phyloP scores from a whole-genome alignment of 1,284 basidiomycete genomes.

The Marasmius tenuissimus region DNA sequence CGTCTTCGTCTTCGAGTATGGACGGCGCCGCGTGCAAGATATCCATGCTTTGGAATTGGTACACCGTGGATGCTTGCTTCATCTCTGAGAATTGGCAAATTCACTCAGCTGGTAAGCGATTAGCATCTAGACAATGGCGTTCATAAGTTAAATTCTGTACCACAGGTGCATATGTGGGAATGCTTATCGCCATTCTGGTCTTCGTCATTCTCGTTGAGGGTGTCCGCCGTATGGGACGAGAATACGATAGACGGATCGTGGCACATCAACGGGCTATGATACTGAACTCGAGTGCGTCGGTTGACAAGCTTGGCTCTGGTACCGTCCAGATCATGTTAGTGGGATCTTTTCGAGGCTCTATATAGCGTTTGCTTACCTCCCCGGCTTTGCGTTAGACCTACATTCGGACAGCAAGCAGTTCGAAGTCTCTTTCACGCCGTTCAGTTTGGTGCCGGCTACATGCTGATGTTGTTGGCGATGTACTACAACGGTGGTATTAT shows the following conservation, averaged over 20 bases:
- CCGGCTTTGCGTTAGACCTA: conserved; percentile 10
- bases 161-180: conserved; percentile 17
- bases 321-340: too few relatives aligned
- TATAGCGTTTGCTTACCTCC: background rate
- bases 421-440: conserved; percentile 19
- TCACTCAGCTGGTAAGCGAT: conserved; percentile 9
- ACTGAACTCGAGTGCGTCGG: background rate
- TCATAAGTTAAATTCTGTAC: background rate
- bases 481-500: conserved; percentile 5
- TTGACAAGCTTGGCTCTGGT: too few relatives aligned
- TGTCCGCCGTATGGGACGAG: conserved; percentile 13
- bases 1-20: background rate
- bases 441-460: conserved; percentile 18
- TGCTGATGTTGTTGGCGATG: conserved; percentile 19
- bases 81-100: conserved; percentile 20
- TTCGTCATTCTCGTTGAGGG: conserved; percentile 17
- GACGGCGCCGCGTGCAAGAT: conserved; percentile 9
- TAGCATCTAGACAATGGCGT: background rate
- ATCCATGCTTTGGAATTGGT: conserved; percentile 21
- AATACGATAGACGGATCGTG: conserved; percentile 17
- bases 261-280: background rate
- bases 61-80: conserved; percentile 18
- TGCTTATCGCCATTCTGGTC: conserved; percentile 15
- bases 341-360: too few relatives aligned
- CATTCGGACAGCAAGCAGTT: conserved; percentile 15